Evolutionary conservation across 345 rosid species (phyloP).

Genomic region (Populus deltoides): DNA sequence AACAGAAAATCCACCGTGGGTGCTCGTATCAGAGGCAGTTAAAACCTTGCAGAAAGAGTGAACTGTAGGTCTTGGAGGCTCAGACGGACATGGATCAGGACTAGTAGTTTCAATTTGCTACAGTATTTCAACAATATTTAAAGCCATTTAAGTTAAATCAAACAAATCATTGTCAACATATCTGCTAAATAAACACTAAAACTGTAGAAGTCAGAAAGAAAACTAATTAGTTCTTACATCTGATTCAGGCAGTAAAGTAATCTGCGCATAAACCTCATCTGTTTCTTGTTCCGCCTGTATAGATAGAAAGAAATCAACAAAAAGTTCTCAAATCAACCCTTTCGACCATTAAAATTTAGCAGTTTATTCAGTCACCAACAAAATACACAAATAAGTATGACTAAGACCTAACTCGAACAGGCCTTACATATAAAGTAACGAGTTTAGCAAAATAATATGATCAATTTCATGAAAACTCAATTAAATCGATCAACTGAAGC

Average conservation of each 20-base stretch:
- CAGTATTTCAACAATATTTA: not conserved
- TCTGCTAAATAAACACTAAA: not conserved
- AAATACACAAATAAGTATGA: not conserved
- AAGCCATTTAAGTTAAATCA: not conserved
- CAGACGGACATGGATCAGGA: constrained; percentile 51
- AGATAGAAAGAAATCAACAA: constrained; percentile 3
- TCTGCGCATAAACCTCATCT: constrained; percentile 95
- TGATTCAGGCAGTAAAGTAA: constrained; percentile 66
- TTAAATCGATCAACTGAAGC: not conserved
- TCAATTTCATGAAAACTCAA: not conserved
- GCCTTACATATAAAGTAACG: not conserved
- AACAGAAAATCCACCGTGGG: constrained; percentile 96
- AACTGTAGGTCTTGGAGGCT: constrained; percentile 50
- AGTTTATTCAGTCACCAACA: not conserved
- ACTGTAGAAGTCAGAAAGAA: not conserved
- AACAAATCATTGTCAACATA: not conserved
- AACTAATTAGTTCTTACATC: constrained; percentile 42
- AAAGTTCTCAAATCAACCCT: not conserved
- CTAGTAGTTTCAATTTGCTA: constrained; percentile 57
- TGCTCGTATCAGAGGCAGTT: constrained; percentile 96
- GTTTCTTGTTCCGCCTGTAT: constrained; percentile 91
- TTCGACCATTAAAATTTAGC: not conserved
- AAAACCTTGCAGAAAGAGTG: constrained; percentile 82
- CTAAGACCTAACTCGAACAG: not conserved
- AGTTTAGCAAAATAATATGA: not conserved